These are phyloP conservation scores for Wakefieldia striispora DNA, from an alignment of 768 basidiomycete species.

Conservation along the genomic window DNA sequence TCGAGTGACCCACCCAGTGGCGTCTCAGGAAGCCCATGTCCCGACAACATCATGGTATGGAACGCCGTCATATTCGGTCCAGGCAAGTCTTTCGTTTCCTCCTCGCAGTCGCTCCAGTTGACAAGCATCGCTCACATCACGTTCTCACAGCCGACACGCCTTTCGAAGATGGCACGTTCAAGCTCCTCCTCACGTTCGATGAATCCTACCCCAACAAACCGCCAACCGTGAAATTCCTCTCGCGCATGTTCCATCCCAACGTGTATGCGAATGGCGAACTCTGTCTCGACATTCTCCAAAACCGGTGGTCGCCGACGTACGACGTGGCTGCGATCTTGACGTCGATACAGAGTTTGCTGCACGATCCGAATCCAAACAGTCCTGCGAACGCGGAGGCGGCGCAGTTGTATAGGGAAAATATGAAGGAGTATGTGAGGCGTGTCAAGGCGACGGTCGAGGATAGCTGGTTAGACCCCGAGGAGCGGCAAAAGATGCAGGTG, in stretches of 20 bases:
- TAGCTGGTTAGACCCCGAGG: slow-evolving; percentile 85
- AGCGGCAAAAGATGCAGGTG: slow-evolving; percentile 58
- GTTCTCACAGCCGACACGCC: slow-evolving; percentile 81
- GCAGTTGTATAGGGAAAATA: slow-evolving; percentile 93
- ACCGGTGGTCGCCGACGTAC: slow-evolving; percentile 98
- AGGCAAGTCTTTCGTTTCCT: slow-evolving; percentile 51
- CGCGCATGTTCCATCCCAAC: slow-evolving; percentile 98
- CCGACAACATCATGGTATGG: slow-evolving; percentile 99
- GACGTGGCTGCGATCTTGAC: slow-evolving; percentile 98
- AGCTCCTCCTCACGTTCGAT: slow-evolving; percentile 91
- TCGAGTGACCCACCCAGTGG: slow-evolving; percentile 94
- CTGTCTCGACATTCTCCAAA: slow-evolving; percentile 97
- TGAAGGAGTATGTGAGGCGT: slow-evolving; percentile 95
- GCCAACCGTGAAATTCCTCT: slow-evolving; percentile 95
- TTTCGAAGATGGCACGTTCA: slow-evolving; percentile 99
- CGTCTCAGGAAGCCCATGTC: slow-evolving; percentile 94
- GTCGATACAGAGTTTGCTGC: slow-evolving; percentile 90
- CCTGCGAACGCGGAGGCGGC: slow-evolving; percentile 99
- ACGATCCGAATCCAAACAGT: slow-evolving; percentile 98
- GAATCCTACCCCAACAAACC: slow-evolving; percentile 99
- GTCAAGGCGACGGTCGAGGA: slow-evolving; percentile 94
- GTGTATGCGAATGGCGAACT: slow-evolving; percentile 98
- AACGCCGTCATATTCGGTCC: slow-evolving; percentile 99
- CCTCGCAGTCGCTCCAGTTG: background rate
- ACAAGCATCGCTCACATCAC: no score